Base-by-base conservation (phyloP, 2,329 filamentous ascomycete species). In the Cercospora zeina region DNA sequence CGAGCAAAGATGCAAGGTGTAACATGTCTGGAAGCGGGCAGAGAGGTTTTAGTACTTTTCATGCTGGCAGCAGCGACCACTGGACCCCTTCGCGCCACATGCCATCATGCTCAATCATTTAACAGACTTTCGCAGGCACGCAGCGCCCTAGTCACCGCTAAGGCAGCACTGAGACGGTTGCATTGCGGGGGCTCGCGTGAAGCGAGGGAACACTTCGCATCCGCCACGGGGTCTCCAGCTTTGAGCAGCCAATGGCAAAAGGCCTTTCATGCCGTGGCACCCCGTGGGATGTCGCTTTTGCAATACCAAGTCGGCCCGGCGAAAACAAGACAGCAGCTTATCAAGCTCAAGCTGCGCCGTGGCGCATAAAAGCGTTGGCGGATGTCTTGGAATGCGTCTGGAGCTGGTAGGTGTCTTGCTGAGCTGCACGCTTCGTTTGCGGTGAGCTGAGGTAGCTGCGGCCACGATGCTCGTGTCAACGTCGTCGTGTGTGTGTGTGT, bases 251-350 rank as follows among this genome's bases (percentile, higher is more conserved):
- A 33, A 49, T 49, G 19, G 54, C n/a, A 31, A 39, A n/a, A 16
- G 19, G 31, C 21, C 5, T 36, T 14, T 39, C 31, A 45, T 50
- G 56, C 56, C 56, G 57, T 53, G 14, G 30, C 31, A 45, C 36
- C 42, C 56, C 56, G 57, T 53, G 14, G 30, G 27, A 53, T 59
- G 39, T 34, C 54, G 54, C 54, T 56, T 37, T 27, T 27, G 27
- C 49, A 51, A n/a, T 36, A 47, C 55, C 55, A 58, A 58, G 55
- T 42, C 55, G 55, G 55, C 19, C n/a, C 45, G 45, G 45, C 56
- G 45, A 37, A 50, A 47, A 59, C n/a, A 51, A 59, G 56, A 58
- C 42, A 42, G 33, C 31, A 50, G 56, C 56, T 59, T 59, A 47
- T 59, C 21, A 21, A 34, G 56, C 31, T 59, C 45, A 59, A 59